Evolutionary conservation across 805 yeast species (phyloP), one percentile per base, ranked within the genome.

Genomic region (Blastobotrys americana): DNA sequence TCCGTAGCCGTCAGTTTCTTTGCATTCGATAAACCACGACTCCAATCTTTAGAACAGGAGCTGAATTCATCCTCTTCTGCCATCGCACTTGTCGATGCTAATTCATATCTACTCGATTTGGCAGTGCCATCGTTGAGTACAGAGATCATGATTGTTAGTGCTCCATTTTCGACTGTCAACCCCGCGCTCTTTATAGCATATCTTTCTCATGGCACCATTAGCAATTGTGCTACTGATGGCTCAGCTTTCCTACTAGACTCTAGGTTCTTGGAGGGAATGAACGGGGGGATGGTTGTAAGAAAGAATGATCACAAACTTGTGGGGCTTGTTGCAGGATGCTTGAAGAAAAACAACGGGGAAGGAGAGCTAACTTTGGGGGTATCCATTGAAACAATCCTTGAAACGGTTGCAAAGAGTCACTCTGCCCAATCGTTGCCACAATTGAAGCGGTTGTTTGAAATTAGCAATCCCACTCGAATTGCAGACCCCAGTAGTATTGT

Each of bases 211-310:
- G 68, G 67, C 9, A 49, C 47, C n/a, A 43, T 60, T 5, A 45
- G 58, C 22, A 52, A 51, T 27, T 45, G 53, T 5, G 35, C 43
- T 6, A 36, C 34, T 23, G 45, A 37, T 22, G 50, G 50, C 25
- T 25, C 31, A 13, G 49, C 46, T 4, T 35, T 61, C 10, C 46
- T 62, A 6, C 41, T 55, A 16, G 68, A 64, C 38, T 46, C 58
- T 6, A 43, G 67, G 18, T 64, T 44, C 41, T 50, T 64, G 4
- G 67, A 62, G 13, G 65, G 66, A 9, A 64, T 64, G 68, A 61
- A 61, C 18, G 68, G 68, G 9, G 68, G 62, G 10, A 25, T 53
- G 3, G 13, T 31, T 16, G 38, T n/a, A 15, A 38, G 27, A 22
- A 16, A 13, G 5, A 37, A 43, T 17, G 25, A 22, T 33, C 3